phyloP scores from a whole-genome alignment of 352 stramenopile species.

The Phytophthora constricta region DNA sequence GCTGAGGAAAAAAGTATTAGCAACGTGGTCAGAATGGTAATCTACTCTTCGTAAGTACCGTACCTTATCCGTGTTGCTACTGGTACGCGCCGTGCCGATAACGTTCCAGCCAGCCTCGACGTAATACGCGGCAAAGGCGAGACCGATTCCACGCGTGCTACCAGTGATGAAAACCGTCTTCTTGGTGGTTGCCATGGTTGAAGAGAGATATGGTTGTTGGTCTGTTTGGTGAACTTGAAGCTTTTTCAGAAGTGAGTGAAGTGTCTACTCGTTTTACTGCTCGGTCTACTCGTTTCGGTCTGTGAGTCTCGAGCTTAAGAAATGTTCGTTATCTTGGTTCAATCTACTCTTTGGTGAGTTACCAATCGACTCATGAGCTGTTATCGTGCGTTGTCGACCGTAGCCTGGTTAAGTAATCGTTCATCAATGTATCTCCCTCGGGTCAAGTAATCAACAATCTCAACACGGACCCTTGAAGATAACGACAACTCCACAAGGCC shows the following conservation, averaged over 20 bases:
- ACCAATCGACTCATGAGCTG: too few relatives aligned
- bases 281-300: too few relatives aligned
- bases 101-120: not conserved
- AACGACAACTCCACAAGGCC: too few relatives aligned
- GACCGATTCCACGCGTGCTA: not conserved
- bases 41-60: not conserved
- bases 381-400: too few relatives aligned
- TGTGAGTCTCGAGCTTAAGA: too few relatives aligned
- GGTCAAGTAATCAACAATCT: too few relatives aligned
- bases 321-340: too few relatives aligned
- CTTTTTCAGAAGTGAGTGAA: not conserved
- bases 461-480: too few relatives aligned
- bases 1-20: not conserved
- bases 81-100: not conserved
- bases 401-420: too few relatives aligned
- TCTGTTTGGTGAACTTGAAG: not conserved
- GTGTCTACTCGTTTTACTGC: too few relatives aligned
- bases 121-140: not conserved
- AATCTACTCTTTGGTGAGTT: too few relatives aligned
- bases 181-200: not conserved
- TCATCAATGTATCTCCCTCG: too few relatives aligned
- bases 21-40: not conserved
- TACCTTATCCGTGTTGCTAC: not conserved
- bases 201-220: not conserved
- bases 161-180: slow-evolving; percentile 3